phyloP scores from a whole-genome alignment of 2,329 filamentous ascomycete species.

The Phyllosticta ampelicida region DNA sequence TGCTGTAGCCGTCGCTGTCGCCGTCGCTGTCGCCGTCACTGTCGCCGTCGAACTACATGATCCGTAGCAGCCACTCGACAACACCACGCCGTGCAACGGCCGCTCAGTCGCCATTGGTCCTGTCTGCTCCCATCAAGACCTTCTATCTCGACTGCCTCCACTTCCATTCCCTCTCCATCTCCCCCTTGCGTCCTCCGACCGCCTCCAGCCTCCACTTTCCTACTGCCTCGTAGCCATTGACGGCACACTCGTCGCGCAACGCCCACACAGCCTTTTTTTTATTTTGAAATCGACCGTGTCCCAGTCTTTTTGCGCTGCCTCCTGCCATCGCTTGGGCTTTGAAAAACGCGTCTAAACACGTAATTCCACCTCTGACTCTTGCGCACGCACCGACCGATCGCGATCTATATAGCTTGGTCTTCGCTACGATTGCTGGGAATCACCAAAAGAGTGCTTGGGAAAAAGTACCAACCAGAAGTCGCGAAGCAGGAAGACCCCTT shows the following conservation, averaged over 20 bases:
- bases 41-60: background rate
- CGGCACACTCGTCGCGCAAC: background rate
- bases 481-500: background rate
- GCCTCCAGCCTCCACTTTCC: background rate
- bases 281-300: no score
- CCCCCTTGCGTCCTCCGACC: background rate
- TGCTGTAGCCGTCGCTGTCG: background rate
- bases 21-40: background rate
- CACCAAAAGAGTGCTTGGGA: background rate
- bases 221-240: background rate
- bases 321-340: background rate
- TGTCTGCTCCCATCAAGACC: background rate
- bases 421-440: background rate
- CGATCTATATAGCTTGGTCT: background rate
- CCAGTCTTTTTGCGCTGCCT: background rate
- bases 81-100: background rate
- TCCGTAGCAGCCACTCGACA: no score
- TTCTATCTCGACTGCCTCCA: background rate
- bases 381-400: background rate
- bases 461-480: background rate
- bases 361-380: background rate
- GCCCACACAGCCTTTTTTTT: background rate
- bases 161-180: background rate
- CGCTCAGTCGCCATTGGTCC: background rate
- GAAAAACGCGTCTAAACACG: background rate